These are phyloP conservation scores for Neonectria coccinea DNA, from an alignment of 2,329 filamentous ascomycete genomes.

Conservation along the genomic window DNA sequence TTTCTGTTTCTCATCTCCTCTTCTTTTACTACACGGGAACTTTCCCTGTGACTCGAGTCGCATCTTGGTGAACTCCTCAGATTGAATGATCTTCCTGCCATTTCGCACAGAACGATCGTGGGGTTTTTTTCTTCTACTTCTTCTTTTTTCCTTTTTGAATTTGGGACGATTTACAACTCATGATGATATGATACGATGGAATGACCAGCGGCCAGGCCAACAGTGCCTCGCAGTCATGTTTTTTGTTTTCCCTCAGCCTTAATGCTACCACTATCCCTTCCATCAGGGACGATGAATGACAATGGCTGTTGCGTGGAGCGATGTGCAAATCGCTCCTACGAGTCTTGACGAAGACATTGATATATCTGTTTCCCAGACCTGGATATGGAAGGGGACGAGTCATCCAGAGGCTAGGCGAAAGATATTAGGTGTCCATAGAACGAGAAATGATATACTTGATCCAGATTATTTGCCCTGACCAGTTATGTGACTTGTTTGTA, in stretches of 20 bases:
- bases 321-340: constrained; percentile 9
- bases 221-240: constrained; percentile 42
- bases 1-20: constrained; percentile 9
- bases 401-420: constrained; percentile 29
- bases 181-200: constrained; percentile 47
- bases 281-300: constrained; percentile 11
- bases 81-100: constrained; percentile 23
- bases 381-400: constrained; percentile 12
- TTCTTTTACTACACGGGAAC: constrained; percentile 22
- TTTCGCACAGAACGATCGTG: constrained; percentile 17
- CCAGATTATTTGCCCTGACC: constrained; percentile 10
- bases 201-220: constrained; percentile 44
- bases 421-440: constrained; percentile 44
- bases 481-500: neutral
- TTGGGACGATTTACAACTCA: constrained; percentile 40
- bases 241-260: constrained; percentile 29
- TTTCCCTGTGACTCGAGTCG: constrained; percentile 4
- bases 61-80: constrained; percentile 15
- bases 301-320: constrained; percentile 14
- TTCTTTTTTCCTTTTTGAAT: constrained; percentile 26
- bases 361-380: constrained; percentile 28
- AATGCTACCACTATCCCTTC: constrained; percentile 15
- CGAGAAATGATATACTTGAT: constrained; percentile 43
- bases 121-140: constrained; percentile 27
- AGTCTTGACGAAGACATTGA: constrained; percentile 36